Conservation (phyloP, 1,284 basidiomycete species). For the Heterobasidion irregulare region DNA sequence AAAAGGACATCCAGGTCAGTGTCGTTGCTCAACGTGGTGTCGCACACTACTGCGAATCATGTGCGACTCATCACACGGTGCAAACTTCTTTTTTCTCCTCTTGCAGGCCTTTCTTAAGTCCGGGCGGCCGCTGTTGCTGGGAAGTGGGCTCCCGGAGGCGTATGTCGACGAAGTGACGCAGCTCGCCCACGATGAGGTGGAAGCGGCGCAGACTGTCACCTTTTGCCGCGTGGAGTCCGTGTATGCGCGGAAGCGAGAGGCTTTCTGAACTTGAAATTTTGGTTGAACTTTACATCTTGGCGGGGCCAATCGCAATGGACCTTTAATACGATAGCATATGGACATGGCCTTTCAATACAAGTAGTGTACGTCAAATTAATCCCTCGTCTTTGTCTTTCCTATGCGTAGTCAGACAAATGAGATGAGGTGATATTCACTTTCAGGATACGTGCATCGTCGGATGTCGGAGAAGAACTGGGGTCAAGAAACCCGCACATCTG, state of each 20-base stretch:
- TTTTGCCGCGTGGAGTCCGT: slow-evolving; percentile 51
- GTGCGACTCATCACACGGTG: background rate
- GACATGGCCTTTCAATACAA: too few relatives aligned
- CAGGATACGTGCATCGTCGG: too few relatives aligned
- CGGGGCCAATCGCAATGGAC: too few relatives aligned
- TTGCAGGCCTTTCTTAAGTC: slow-evolving; percentile 54
- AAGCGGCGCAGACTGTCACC: slow-evolving; percentile 34
- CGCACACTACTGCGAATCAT: background rate
- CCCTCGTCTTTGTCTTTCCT: too few relatives aligned
- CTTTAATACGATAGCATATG: too few relatives aligned
- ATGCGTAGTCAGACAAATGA: too few relatives aligned
- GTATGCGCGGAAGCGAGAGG: slow-evolving; percentile 43
- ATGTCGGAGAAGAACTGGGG: too few relatives aligned
- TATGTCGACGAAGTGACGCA: slow-evolving; percentile 44
- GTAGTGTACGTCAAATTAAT: too few relatives aligned
- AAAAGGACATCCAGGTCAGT: slow-evolving; percentile 35
- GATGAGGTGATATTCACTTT: too few relatives aligned
- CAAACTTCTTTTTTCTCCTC: background rate
- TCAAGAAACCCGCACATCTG: too few relatives aligned
- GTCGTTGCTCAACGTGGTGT: background rate
- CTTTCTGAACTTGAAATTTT: background rate
- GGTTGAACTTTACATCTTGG: background rate
- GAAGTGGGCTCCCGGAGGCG: slow-evolving; percentile 44
- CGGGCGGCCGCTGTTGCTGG: slow-evolving; percentile 57
- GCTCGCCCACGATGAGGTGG: slow-evolving; percentile 41